Evolutionary conservation across 2,329 filamentous ascomycete genomes (phyloP).

Genomic region (Cladosporium sp.): DNA sequence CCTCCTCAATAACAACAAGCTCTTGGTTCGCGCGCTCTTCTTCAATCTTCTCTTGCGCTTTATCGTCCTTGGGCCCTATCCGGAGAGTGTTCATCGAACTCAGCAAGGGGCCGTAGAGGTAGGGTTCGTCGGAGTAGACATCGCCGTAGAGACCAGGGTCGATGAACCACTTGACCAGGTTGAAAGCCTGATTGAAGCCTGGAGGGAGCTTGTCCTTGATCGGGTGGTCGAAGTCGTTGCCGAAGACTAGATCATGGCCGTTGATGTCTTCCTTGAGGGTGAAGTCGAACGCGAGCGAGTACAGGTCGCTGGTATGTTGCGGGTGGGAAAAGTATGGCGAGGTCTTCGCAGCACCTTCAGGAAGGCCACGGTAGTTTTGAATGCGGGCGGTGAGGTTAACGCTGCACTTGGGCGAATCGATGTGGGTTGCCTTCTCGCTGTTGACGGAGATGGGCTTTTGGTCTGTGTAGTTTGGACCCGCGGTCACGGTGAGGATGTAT

Average conservation of each 20-base stretch:
- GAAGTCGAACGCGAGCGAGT: slow-evolving; percentile 79
- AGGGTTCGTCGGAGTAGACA: slow-evolving; percentile 80
- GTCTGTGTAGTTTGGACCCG: slow-evolving; percentile 73
- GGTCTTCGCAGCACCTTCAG: slow-evolving; percentile 64
- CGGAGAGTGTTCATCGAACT: slow-evolving; percentile 76
- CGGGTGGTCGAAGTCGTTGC: slow-evolving; percentile 91
- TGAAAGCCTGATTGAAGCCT: slow-evolving; percentile 80
- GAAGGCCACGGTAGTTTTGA: slow-evolving; percentile 67
- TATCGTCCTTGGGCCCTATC: slow-evolving; percentile 56
- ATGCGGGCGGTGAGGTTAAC: slow-evolving; percentile 74
- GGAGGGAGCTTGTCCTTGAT: slow-evolving; percentile 84
- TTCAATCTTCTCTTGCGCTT: slow-evolving; percentile 34
- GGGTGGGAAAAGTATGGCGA: slow-evolving; percentile 75
- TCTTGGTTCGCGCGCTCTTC: slow-evolving; percentile 58
- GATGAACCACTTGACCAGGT: slow-evolving; percentile 84
- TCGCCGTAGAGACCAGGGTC: slow-evolving; percentile 91
- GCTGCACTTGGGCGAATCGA: slow-evolving; percentile 65
- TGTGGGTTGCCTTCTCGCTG: slow-evolving; percentile 58
- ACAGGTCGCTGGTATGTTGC: slow-evolving; percentile 73
- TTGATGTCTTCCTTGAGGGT: slow-evolving; percentile 67
- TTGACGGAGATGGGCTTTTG: slow-evolving; percentile 79
- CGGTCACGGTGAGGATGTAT: slow-evolving; percentile 79
- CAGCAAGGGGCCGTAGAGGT: slow-evolving; percentile 79
- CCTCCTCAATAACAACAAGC: slow-evolving; percentile 58
- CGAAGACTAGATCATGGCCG: slow-evolving; percentile 78